Evolutionary conservation across 2,329 filamentous ascomycete species (phyloP), one percentile per base, ranked within the genome.

Genomic region (Verticillium klebahnii): DNA sequence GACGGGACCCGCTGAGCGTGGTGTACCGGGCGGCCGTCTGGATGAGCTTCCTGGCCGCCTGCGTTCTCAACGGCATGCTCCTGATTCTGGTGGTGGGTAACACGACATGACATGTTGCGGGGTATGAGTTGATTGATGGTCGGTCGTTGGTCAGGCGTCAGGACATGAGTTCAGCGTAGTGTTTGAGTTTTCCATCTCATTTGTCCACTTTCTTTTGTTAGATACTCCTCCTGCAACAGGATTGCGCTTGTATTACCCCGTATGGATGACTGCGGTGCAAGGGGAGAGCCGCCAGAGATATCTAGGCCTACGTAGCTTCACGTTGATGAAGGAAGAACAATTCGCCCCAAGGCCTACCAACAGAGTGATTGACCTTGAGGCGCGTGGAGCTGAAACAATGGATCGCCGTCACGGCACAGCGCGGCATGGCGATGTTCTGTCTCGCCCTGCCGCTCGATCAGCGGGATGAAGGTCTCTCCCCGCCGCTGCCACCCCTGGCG

Each of bases 1-100:
- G 85, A 39, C 74, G 77, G 50, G 80, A 82, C 57, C 71, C 68
- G 15, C 67, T 84, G 9, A 69, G 77, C 3, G 69, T 80, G 60
- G 56, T 77, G 25, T 79, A 82, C 59, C 78, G 79, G 61, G 65
- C 80, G 6, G 72, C 79, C 29, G 69, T 79, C 12, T 75, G 75
- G 72, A 67, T 62, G 29, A 67, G 71, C 3, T 80, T 79, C 63
- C 59, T 73, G 19, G 67, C 71, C 2, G 70, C 74, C 8, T 79
- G 77, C 60, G 65, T 77, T n/a, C 67, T 79, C 40, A 80, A 79
- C 65, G 77, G 75, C 60, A 78, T 80, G 74, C 66, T 80, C 45
- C 67, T 80, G 29, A 69, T 80, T 34, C 66, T 80, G 19, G 75
- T 80, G 25, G 71, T 78, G 52, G 77, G 73, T 39, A 78, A 76